Percentiles rank a stretch among this genome's conserved stretches.
Conservation (phyloP, 805 yeast genomes). For the Wickerhamiella australiensis region DNA sequence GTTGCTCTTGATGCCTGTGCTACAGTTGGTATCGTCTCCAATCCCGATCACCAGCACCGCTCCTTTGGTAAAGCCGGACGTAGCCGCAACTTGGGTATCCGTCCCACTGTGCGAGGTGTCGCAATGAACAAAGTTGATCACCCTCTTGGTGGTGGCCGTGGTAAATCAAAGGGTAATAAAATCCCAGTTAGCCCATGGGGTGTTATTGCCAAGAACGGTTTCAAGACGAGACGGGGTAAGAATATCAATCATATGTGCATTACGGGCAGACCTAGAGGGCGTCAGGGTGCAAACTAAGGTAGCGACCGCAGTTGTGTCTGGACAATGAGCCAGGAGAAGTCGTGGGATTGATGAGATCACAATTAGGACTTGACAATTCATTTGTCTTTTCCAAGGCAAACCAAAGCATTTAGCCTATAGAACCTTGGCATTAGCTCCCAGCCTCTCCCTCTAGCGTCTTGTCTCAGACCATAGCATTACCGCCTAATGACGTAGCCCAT, state of each 20-base stretch:
- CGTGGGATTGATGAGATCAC: too few species aligned
- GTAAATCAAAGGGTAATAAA: slow-evolving; percentile 94
- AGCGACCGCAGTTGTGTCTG: too few species aligned
- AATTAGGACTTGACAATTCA: too few species aligned
- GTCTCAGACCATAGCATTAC: too few species aligned
- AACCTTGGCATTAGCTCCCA: too few species aligned
- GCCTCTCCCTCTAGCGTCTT: too few species aligned
- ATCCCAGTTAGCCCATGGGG: slow-evolving; percentile 96
- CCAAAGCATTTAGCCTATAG: too few species aligned
- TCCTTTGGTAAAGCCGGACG: slow-evolving; percentile 96
- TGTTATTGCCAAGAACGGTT: slow-evolving; percentile 76
- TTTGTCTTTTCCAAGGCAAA: too few species aligned
- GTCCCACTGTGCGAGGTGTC: slow-evolving; percentile 95
- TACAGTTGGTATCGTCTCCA: slow-evolving; percentile 84
- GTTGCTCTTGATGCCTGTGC: slow-evolving; percentile 81
- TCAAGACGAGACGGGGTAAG: slow-evolving; percentile 87
- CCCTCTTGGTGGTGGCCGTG: slow-evolving; percentile 99
- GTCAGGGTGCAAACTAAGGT: slow-evolving; percentile 23
- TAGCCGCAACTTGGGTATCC: slow-evolving; percentile 77
- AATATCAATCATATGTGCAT: slow-evolving; percentile 73
- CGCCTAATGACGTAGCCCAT: too few species aligned
- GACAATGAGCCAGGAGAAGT: too few species aligned
- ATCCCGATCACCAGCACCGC: slow-evolving; percentile 80
- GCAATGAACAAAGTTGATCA: slow-evolving; percentile 97
- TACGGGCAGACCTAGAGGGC: slow-evolving; percentile 83